phyloP scores from a whole-genome alignment of 2,329 filamentous ascomycete genomes.

The Chaetomiaceae sp. region DNA sequence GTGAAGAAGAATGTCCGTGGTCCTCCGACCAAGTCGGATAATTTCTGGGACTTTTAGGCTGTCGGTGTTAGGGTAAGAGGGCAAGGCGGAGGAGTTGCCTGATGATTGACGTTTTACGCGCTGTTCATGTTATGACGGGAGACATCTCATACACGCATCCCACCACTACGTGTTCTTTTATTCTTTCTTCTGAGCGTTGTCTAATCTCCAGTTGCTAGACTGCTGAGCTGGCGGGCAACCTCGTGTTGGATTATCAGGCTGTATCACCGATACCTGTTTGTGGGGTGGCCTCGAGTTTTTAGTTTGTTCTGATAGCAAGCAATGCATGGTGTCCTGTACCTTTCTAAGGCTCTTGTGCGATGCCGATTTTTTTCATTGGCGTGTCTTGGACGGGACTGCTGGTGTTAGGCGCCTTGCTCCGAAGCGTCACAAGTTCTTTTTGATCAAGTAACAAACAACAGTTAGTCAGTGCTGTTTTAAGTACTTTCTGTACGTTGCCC shows the following conservation, averaged over 20 bases:
- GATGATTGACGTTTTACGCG: slow-evolving; percentile 10
- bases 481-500: too few species aligned
- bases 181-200: neutral
- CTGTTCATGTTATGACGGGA: neutral
- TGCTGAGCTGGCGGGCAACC: neutral
- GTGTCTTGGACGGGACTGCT: too few species aligned
- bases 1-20: slow-evolving; percentile 37
- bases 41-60: slow-evolving; percentile 46
- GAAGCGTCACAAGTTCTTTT: too few species aligned
- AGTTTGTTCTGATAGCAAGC: neutral
- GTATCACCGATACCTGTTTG: slow-evolving; percentile 3
- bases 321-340: neutral
- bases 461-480: too few species aligned
- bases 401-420: too few species aligned
- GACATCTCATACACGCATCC: neutral
- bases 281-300: neutral
- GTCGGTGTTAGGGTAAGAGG: neutral
- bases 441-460: too few species aligned
- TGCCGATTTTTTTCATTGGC: too few species aligned
- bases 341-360: too few species aligned
- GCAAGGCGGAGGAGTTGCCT: neutral
- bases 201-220: neutral
- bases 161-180: neutral
- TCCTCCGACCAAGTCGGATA: slow-evolving; percentile 34
- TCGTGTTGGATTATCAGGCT: slow-evolving; percentile 10